Conservation (phyloP, 495 filamentous ascomycete genomes). For the Aspergillus affinis region DNA sequence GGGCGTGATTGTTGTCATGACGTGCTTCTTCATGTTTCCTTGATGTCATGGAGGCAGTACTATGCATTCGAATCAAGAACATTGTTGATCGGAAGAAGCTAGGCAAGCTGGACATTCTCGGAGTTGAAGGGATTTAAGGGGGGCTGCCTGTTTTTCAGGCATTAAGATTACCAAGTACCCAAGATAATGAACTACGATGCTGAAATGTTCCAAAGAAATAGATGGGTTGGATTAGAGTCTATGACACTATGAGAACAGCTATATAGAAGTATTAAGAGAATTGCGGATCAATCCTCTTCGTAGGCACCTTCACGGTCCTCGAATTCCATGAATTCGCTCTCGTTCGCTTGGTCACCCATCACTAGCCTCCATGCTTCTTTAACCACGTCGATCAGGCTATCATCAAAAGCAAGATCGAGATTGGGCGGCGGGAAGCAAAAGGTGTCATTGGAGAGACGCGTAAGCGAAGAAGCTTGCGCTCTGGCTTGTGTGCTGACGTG, state of each 20-base stretch:
- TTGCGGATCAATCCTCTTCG: constrained; percentile 27
- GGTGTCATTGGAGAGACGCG: constrained; percentile 28
- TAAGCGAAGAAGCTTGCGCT: constrained; percentile 19
- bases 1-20: too few relatives aligned
- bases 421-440: constrained; percentile 52
- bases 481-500: constrained; percentile 20
- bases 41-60: too few relatives aligned
- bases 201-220: not conserved
- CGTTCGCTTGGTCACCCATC: constrained; percentile 47
- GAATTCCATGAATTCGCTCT: constrained; percentile 63
- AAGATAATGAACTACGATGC: too few relatives aligned
- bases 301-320: constrained; percentile 40
- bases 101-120: too few relatives aligned
- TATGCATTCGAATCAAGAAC: too few relatives aligned
- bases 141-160: too few relatives aligned
- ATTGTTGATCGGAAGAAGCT: too few relatives aligned
- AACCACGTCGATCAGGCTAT: constrained; percentile 59
- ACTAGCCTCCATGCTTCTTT: constrained; percentile 62
- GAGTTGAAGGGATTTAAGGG: too few relatives aligned
- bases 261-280: too few relatives aligned
- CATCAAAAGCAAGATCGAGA: constrained; percentile 68
- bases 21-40: too few relatives aligned
- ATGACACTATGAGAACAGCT: too few relatives aligned
- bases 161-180: too few relatives aligned
- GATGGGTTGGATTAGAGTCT: not conserved